Evolutionary conservation across 106 monocot species (phyloP).

Genomic region (Alisma plantagoaquatica): DNA sequence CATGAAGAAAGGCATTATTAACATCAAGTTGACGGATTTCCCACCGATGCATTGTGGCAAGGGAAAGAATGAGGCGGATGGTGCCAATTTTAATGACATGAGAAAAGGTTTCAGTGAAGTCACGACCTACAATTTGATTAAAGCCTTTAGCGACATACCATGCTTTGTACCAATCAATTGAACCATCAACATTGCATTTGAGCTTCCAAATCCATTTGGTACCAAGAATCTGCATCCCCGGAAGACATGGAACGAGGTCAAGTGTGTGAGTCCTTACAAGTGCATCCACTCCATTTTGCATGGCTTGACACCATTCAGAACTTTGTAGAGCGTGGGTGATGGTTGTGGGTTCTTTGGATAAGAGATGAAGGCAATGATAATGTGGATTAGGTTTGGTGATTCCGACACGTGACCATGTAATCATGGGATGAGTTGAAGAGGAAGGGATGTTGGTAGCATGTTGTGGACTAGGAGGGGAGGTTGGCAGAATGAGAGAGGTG

Average conservation of each 20-base stretch:
- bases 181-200: not conserved
- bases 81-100: constrained; percentile 2
- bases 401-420: too few relatives aligned
- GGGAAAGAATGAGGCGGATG: not conserved
- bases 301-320: not conserved
- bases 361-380: too few relatives aligned
- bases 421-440: too few relatives aligned
- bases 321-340: not conserved
- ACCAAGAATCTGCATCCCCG: not conserved
- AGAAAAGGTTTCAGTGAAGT: constrained; percentile 5
- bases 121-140: not conserved
- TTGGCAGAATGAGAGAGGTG: too few relatives aligned
- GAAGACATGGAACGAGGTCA: not conserved
- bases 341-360: constrained; percentile 5
- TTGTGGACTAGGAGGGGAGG: too few relatives aligned
- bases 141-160: constrained; percentile 9
- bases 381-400: too few relatives aligned
- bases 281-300: not conserved
- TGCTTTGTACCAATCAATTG: constrained; percentile 7
- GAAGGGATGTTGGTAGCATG: too few relatives aligned
- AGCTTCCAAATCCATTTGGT: not conserved
- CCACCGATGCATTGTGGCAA: not conserved
- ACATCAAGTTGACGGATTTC: not conserved
- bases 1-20: constrained; percentile 8
- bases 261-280: not conserved